Evolutionary conservation across 148 eudicot genomes (phyloP).

Genomic region (Chenopodium berlandieri): DNA sequence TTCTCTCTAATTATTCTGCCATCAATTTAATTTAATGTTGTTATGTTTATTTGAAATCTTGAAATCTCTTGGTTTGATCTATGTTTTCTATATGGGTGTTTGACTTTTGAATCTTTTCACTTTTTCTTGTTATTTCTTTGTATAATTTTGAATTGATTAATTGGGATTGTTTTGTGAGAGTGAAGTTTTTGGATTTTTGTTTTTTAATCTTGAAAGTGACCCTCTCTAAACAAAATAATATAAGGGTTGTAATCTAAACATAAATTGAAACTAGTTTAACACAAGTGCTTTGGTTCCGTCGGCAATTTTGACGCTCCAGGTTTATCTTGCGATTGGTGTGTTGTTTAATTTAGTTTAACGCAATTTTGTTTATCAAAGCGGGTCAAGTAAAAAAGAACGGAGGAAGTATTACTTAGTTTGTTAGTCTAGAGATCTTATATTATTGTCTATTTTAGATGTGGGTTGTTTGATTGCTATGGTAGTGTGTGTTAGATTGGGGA

Average conservation of each 20-base stretch:
- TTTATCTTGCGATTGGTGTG: too few relatives aligned
- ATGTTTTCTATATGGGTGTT: neutral
- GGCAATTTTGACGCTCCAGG: too few relatives aligned
- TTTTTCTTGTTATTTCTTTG: neutral
- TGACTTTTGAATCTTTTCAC: neutral
- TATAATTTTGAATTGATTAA: neutral
- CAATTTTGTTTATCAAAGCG: too few relatives aligned
- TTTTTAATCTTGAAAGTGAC: constrained; percentile 7
- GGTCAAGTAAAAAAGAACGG: too few relatives aligned
- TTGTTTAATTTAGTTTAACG: too few relatives aligned
- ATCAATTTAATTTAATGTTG: neutral
- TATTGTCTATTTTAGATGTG: neutral
- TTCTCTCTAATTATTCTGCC: neutral
- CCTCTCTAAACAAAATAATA: neutral
- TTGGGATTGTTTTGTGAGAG: neutral
- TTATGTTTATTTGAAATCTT: neutral
- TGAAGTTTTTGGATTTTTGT: neutral
- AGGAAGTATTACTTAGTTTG: too few relatives aligned
- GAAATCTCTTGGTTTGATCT: neutral
- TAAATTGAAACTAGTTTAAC: neutral
- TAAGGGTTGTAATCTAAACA: neutral
- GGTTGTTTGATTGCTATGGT: too few relatives aligned
- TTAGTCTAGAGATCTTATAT: neutral
- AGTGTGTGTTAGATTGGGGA: too few relatives aligned
- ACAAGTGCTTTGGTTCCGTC: too few relatives aligned